These are phyloP conservation scores for Pyronema omphalodes DNA, from an alignment of 495 filamentous ascomycete genomes.

Conservation along the genomic window DNA sequence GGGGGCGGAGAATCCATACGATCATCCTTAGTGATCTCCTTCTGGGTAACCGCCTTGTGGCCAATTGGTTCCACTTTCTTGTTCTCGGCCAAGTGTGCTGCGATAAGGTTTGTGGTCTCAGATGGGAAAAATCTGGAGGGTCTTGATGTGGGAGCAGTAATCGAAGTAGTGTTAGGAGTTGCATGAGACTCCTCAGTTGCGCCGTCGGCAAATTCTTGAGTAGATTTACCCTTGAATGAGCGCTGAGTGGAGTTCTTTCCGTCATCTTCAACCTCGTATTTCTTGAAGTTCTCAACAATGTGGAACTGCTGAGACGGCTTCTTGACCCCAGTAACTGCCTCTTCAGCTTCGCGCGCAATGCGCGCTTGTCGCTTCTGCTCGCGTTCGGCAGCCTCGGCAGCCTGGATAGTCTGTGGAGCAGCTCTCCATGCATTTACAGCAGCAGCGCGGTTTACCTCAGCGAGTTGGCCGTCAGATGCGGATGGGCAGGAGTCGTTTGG, in stretches of 20 bases:
- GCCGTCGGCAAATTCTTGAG: not conserved
- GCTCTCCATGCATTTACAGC: conserved; percentile 19
- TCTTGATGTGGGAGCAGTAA: conserved; percentile 6
- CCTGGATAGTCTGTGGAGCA: conserved; percentile 12
- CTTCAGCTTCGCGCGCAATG: conserved; percentile 15
- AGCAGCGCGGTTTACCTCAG: conserved; percentile 15
- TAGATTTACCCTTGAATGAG: not conserved
- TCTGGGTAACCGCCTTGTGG: too few species aligned
- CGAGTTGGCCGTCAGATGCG: not conserved
- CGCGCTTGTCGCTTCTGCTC: conserved; percentile 14
- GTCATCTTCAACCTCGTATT: conserved; percentile 13
- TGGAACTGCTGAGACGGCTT: conserved; percentile 8
- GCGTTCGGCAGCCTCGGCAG: conserved; percentile 13
- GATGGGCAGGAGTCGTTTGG: too few species aligned
- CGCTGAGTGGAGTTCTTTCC: conserved; percentile 4
- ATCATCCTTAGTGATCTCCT: too few species aligned
- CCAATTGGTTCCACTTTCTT: not conserved
- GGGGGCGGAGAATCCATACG: conserved; percentile 10
- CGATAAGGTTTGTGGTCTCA: conserved; percentile 14
- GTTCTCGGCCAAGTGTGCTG: conserved; percentile 12
- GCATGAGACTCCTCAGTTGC: conserved; percentile 5
- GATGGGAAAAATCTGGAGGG: conserved; percentile 19
- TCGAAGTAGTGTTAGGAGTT: conserved; percentile 13
- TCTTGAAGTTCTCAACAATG: conserved; percentile 20
- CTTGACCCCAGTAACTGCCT: conserved; percentile 13